Percentiles rank a stretch among this genome's conserved stretches.
Evolutionary conservation across 495 filamentous ascomycete genomes (phyloP).

Genomic region (Lichenothelia convexa): DNA sequence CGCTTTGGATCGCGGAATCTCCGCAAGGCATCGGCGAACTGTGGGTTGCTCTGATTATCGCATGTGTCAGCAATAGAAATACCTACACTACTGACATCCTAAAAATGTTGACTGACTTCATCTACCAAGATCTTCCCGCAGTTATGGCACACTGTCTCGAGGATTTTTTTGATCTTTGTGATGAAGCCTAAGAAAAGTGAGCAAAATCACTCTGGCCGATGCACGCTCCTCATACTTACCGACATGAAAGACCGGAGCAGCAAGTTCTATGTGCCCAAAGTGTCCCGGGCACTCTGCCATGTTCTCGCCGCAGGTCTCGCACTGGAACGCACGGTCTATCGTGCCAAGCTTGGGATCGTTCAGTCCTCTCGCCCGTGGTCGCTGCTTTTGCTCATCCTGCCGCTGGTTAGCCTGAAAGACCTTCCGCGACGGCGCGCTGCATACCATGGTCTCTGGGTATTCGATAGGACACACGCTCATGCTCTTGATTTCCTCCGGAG

Average conservation of each 20-base stretch:
- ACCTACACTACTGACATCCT: slow-evolving; percentile 13
- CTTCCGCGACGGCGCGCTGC: slow-evolving; percentile 13
- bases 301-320: slow-evolving; percentile 82
- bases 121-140: slow-evolving; percentile 90
- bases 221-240: slow-evolving; percentile 22
- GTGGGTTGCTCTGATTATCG: slow-evolving; percentile 51
- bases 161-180: slow-evolving; percentile 91
- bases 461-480: slow-evolving; percentile 87
- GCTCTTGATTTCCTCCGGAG: slow-evolving; percentile 92
- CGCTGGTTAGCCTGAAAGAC: too few species aligned
- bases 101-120: slow-evolving; percentile 66
- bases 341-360: slow-evolving; percentile 91
- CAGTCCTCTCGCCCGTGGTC: slow-evolving; percentile 70
- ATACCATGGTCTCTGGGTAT: slow-evolving; percentile 91
- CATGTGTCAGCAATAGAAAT: slow-evolving; percentile 42
- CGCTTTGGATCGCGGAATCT: slow-evolving; percentile 80
- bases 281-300: slow-evolving; percentile 93
- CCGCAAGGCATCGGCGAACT: slow-evolving; percentile 61
- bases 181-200: slow-evolving; percentile 53
- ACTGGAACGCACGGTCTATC: slow-evolving; percentile 84
- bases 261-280: slow-evolving; percentile 94
- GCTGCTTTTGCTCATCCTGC: slow-evolving; percentile 69
- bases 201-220: slow-evolving; percentile 4
- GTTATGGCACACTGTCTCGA: slow-evolving; percentile 96
- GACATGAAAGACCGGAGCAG: slow-evolving; percentile 84